Evolutionary conservation across 2,329 filamentous ascomycete genomes (phyloP).

Genomic region (Talaromyces marneffei): DNA sequence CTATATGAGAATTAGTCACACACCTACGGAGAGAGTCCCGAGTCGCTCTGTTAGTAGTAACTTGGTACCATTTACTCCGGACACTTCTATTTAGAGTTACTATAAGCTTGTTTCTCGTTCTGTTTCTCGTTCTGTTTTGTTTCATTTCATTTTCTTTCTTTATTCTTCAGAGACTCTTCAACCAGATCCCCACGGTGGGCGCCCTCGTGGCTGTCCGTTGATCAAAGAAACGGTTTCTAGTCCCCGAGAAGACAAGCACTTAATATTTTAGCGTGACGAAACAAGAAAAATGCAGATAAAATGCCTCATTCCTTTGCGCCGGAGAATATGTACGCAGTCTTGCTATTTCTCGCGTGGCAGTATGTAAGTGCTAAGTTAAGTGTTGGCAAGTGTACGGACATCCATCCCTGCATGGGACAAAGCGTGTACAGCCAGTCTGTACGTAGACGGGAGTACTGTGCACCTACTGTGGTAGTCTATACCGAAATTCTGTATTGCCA

Average conservation of each 20-base stretch:
- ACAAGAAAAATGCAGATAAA: neutral
- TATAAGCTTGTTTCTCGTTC: neutral
- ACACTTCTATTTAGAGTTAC: no score
- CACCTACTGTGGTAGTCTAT: no score
- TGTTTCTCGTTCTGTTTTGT: neutral
- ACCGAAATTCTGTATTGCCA: neutral
- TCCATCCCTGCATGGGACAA: neutral
- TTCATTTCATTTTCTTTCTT: neutral
- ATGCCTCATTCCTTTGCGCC: constrained; percentile 7
- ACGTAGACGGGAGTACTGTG: no score
- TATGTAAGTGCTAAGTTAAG: neutral
- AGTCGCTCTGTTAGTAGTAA: no score
- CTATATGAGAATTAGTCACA: neutral
- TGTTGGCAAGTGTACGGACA: neutral
- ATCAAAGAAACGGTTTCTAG: neutral
- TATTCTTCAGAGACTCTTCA: neutral
- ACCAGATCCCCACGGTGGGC: neutral
- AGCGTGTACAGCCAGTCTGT: no score
- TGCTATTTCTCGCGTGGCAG: no score
- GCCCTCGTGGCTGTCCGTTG: neutral
- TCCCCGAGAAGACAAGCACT: no score
- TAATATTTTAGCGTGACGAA: neutral
- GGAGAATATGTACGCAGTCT: neutral
- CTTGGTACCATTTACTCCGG: no score
- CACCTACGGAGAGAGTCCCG: neutral